These are phyloP conservation scores for Penicillium capsulatum DNA, from an alignment of 2,329 filamentous ascomycete genomes.

Conservation along the genomic window DNA sequence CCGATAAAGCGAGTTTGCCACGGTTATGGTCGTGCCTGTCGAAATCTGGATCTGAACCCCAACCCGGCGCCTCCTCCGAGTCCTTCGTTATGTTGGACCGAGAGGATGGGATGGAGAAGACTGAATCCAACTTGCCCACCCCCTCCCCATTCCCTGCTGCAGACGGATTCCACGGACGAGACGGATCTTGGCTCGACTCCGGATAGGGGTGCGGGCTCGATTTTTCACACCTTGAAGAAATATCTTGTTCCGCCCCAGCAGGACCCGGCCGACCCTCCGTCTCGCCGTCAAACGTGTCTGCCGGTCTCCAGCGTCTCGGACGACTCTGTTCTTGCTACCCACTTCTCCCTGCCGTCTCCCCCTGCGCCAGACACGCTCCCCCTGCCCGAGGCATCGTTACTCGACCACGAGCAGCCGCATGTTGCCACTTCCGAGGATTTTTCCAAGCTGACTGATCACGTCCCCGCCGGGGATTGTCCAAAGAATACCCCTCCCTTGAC, in stretches of 20 bases:
- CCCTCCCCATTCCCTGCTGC: constrained; percentile 44
- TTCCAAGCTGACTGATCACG: constrained; percentile 76
- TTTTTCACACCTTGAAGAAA: constrained; percentile 44
- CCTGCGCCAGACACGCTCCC: constrained; percentile 46
- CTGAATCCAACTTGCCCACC: constrained; percentile 40
- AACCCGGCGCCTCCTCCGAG: constrained; percentile 31
- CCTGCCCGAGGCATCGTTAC: constrained; percentile 50
- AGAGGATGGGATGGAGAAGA: constrained; percentile 31
- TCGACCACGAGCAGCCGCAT: constrained; percentile 42
- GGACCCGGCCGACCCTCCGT: constrained; percentile 31
- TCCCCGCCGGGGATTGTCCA: constrained; percentile 54
- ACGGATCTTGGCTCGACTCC: constrained; percentile 38
- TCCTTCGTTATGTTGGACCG: constrained; percentile 43
- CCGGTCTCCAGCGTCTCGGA: constrained; percentile 63
- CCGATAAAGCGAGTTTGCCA: constrained; percentile 57
- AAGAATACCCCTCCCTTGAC: constrained; percentile 94
- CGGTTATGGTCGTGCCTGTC: constrained; percentile 38
- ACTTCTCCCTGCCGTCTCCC: constrained; percentile 65
- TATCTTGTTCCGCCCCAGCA: constrained; percentile 37
- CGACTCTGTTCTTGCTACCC: constrained; percentile 61
- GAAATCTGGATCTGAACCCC: constrained; percentile 16
- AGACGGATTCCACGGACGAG: constrained; percentile 40
- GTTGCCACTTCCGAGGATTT: constrained; percentile 44
- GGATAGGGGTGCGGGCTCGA: constrained; percentile 39
- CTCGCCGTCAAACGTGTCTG: constrained; percentile 46